phyloP scores from a whole-genome alignment of 2,329 filamentous ascomycete genomes.

The Colletotrichum incanum region DNA sequence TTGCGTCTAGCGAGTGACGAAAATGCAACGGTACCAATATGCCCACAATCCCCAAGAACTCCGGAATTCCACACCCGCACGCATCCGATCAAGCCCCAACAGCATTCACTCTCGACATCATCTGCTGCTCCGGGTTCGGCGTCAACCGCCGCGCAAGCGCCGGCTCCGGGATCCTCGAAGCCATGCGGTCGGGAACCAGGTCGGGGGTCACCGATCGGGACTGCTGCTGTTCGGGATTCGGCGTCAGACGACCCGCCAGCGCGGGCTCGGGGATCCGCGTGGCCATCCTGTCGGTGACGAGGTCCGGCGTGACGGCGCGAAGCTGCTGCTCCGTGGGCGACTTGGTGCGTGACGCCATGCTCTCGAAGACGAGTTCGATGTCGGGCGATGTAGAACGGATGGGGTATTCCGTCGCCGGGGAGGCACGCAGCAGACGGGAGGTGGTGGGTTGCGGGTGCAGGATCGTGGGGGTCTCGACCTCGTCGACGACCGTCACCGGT shows the following conservation, averaged over 20 bases:
- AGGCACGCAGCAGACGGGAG: constrained; percentile 68
- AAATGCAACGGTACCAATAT: not conserved
- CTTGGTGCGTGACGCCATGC: constrained; percentile 40
- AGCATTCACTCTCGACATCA: constrained; percentile 48
- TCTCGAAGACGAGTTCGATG: constrained; percentile 40
- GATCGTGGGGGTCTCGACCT: constrained; percentile 62
- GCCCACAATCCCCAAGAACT: constrained; percentile 4
- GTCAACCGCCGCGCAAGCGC: constrained; percentile 61
- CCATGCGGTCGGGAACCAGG: constrained; percentile 66
- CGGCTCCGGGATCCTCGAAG: constrained; percentile 60
- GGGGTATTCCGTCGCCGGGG: constrained; percentile 70
- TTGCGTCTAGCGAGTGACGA: constrained; percentile 26
- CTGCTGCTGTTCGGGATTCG: constrained; percentile 61
- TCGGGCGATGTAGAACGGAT: constrained; percentile 58
- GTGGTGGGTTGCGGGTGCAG: constrained; percentile 70
- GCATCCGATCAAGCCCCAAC: constrained; percentile 46
- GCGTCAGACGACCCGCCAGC: constrained; percentile 61
- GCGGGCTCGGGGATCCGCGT: constrained; percentile 61
- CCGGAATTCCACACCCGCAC: not conserved
- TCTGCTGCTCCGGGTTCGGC: constrained; percentile 64
- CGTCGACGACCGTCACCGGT: constrained; percentile 59
- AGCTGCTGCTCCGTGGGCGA: constrained; percentile 59
- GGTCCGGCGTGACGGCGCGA: constrained; percentile 66
- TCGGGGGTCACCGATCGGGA: constrained; percentile 66
- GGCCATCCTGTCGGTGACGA: constrained; percentile 67